phyloP scores from a whole-genome alignment of 148 eudicot genomes.

The Bassia scoparia region DNA sequence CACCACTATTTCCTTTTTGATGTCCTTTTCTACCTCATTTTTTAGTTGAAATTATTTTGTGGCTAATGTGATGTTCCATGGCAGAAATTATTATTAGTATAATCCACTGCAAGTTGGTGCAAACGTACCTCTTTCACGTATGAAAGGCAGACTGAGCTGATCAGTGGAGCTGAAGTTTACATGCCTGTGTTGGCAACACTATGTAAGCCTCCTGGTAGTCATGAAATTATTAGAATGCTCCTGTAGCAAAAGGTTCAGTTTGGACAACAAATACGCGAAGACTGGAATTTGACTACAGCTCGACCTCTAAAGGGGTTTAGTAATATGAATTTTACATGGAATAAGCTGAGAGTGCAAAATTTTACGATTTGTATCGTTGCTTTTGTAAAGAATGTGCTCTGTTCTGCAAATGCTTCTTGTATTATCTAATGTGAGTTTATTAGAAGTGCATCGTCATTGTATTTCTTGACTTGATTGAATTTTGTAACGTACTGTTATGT shows the following conservation, averaged over 20 bases:
- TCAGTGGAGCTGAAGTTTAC: slow-evolving; percentile 90
- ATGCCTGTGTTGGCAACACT: slow-evolving; percentile 98
- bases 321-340: background rate
- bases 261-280: slow-evolving; percentile 13
- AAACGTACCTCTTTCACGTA: slow-evolving; percentile 75
- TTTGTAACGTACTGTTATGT: too few species aligned
- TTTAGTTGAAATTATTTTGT: background rate
- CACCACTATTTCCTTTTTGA: background rate
- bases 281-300: background rate
- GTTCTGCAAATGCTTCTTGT: too few species aligned
- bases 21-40: background rate
- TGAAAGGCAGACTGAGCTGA: slow-evolving; percentile 73
- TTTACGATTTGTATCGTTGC: too few species aligned
- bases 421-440: too few species aligned
- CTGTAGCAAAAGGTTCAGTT: slow-evolving; percentile 59
- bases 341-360: background rate
- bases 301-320: background rate
- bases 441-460: too few species aligned
- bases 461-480: too few species aligned
- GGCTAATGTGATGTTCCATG: slow-evolving; percentile 3
- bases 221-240: slow-evolving; percentile 62
- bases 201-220: slow-evolving; percentile 73
- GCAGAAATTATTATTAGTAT: slow-evolving; percentile 89
- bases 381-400: too few species aligned
- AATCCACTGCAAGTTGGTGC: slow-evolving; percentile 92